Conservation (phyloP, 805 yeast species). For the Priceomyces castillae region DNA sequence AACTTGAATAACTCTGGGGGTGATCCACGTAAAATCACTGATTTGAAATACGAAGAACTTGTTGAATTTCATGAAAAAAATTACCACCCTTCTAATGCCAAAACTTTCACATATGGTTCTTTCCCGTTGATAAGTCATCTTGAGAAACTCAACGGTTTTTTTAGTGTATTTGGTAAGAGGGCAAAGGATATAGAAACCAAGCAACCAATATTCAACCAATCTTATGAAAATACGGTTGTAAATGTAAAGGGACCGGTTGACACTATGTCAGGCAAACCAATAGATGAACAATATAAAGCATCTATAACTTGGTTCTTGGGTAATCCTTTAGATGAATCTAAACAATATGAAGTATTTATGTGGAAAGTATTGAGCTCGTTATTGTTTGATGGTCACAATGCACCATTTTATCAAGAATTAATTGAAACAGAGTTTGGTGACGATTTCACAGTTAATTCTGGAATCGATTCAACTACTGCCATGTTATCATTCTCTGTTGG, state of each 20-base stretch:
- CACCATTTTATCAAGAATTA: constrained; percentile 82
- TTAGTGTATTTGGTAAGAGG: constrained; percentile 53
- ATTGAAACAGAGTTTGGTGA: constrained; percentile 83
- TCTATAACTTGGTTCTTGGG: constrained; percentile 91
- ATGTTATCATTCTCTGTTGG: constrained; percentile 81
- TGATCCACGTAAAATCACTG: constrained; percentile 79
- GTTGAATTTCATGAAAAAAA: constrained; percentile 68
- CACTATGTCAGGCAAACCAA: constrained; percentile 46
- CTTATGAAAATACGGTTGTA: constrained; percentile 16
- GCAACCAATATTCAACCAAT: constrained; percentile 46
- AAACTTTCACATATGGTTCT: constrained; percentile 84
- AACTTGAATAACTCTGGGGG: constrained; percentile 91
- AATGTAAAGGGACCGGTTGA: constrained; percentile 73
- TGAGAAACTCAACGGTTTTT: constrained; percentile 50
- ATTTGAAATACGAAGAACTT: constrained; percentile 70
- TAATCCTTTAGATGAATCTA: constrained; percentile 51
- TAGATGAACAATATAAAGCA: constrained; percentile 71
- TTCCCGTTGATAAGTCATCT: constrained; percentile 63
- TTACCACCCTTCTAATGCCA: constrained; percentile 90
- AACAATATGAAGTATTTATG: constrained; percentile 63
- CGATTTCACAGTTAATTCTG: constrained; percentile 85
- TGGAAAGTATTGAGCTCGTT: constrained; percentile 69
- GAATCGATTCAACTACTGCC: constrained; percentile 79
- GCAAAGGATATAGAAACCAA: constrained; percentile 25
- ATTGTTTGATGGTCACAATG: constrained; percentile 85